Base-by-base conservation (phyloP, 129 eudicot genomes). In the Artemisia argyi region DNA sequence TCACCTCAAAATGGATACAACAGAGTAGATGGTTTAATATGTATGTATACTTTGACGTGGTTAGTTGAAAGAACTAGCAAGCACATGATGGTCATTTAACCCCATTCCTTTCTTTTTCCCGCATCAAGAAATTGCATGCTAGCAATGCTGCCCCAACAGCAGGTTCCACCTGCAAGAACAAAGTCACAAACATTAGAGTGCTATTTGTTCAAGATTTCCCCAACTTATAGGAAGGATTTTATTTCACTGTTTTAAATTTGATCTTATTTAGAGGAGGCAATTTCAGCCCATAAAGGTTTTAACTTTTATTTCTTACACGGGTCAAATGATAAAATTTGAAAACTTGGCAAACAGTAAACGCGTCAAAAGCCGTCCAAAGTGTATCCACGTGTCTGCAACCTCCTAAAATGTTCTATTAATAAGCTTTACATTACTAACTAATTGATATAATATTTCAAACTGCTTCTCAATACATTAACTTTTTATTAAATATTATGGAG, bases 101-200 rank as follows among this genome's bases (percentile, higher is more conserved):
- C 52, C 76, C 69, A 61, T 82, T 85, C 65, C 52, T 65, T 54
- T 71, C 77, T 20, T 50, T 73, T 72, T 86, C 91, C 70, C 73
- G 76, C 86, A 61, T 74, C 64, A 86, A 63, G 49, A 76, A 79
- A 74, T 83, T 83, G 85, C 85, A 85, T 3, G 88, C 98, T 13
- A 89, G 73, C 66, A 92, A 75, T 20, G 96, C 96, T 65, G 98
- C 98, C 42, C 98, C 98, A 79, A 89, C 83, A 12, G 96, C 98
- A 85, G 96, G 98, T 67, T 92, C 98, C 48, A 89, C 95, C 98
- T 92, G 74, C 69, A 19, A 18, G 69, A 73, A 47, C 68, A n/a
- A n/a, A n/a, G n/a, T n/a, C n/a, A n/a, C n/a, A 71, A 30, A 62
- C 50, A 62, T 30, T 4, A 15, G 46, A 39, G 9, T 39, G 46